Evolutionary conservation across 139 green algal genomes (phyloP).

Genomic region (Picochlorum sp.): DNA sequence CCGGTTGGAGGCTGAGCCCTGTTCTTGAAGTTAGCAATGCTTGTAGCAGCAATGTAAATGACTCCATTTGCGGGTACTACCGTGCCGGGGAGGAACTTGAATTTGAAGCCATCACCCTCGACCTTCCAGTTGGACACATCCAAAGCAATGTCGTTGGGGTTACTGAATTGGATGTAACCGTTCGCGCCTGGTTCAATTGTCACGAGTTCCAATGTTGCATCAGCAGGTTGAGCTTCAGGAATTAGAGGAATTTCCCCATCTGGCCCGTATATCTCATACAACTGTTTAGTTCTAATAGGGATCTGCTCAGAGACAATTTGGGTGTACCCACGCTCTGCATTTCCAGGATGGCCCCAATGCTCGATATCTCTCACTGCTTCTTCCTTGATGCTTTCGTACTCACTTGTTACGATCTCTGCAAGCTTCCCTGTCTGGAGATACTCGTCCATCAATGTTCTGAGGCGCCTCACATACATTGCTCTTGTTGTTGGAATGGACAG

Average conservation of each 20-base stretch:
- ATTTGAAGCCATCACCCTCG: slow-evolving; percentile 5
- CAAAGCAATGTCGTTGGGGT: slow-evolving; percentile 39
- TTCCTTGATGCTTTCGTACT: slow-evolving; percentile 30
- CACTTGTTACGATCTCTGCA: slow-evolving; percentile 28
- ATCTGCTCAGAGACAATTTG: slow-evolving; percentile 49
- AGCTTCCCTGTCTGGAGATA: slow-evolving; percentile 32
- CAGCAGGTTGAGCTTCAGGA: slow-evolving; percentile 18
- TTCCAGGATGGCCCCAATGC: slow-evolving; percentile 33
- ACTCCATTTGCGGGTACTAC: slow-evolving; percentile 28
- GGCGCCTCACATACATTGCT: slow-evolving; percentile 72
- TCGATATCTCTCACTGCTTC: slow-evolving; percentile 38
- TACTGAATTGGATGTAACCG: slow-evolving; percentile 38
- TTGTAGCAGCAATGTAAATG: slow-evolving; percentile 15
- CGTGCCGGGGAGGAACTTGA: slow-evolving; percentile 23
- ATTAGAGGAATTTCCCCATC: slow-evolving; percentile 30
- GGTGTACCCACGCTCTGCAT: slow-evolving; percentile 41
- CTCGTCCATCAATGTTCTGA: slow-evolving; percentile 68
- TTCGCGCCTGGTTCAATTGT: not conserved
- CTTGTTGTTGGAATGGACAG: slow-evolving; percentile 47
- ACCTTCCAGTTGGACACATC: slow-evolving; percentile 60
- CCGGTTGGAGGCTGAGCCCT: slow-evolving; percentile 12
- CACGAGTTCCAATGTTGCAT: slow-evolving; percentile 14
- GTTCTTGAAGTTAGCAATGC: slow-evolving; percentile 19
- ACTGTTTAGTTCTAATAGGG: slow-evolving; percentile 35
- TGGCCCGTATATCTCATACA: slow-evolving; percentile 40